These are phyloP conservation scores for Dioszegia aurantiaca DNA, from an alignment of 768 basidiomycete species.

Conservation along the genomic window DNA sequence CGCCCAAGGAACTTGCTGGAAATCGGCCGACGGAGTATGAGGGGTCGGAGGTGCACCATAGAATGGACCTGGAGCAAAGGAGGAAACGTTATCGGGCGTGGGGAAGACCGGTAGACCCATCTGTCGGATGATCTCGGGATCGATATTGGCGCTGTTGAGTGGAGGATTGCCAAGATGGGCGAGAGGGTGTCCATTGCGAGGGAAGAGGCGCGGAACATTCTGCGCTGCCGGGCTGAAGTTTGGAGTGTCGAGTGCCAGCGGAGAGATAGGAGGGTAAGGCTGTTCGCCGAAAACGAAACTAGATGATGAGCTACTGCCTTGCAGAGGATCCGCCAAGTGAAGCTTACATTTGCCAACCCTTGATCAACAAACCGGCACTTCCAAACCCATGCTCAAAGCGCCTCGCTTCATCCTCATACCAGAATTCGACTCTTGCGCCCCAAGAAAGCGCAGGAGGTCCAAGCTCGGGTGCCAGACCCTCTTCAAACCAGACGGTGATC, in stretches of 20 bases:
- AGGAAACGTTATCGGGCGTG: background rate
- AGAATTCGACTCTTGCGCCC: conserved; percentile 38
- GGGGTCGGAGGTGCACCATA: conserved; percentile 16
- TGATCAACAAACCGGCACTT: conserved; percentile 22
- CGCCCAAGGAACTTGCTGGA: conserved; percentile 25
- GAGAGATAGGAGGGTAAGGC: background rate
- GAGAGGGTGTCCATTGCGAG: background rate
- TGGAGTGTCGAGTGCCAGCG: background rate
- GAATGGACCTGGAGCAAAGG: background rate
- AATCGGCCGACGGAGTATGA: conserved; percentile 10
- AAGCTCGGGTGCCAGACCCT: background rate
- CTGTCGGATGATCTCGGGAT: background rate
- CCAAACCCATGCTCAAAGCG: conserved; percentile 38
- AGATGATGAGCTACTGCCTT: background rate
- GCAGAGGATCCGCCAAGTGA: background rate
- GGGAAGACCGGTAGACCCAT: conserved; percentile 5
- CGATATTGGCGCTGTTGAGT: background rate
- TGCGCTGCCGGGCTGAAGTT: background rate
- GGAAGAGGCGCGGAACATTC: background rate
- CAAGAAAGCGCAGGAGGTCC: conserved; percentile 11
- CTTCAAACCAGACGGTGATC: conserved; percentile 28
- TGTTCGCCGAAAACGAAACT: conserved; percentile 10
- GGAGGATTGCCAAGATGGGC: background rate
- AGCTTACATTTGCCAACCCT: conserved; percentile 45
- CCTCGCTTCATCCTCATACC: conserved; percentile 42